Percentiles rank a stretch among this genome's conserved stretches.
These are phyloP conservation scores for Fusarium sp. DNA, from an alignment of 2,329 filamentous ascomycete genomes.

Conservation along the genomic window DNA sequence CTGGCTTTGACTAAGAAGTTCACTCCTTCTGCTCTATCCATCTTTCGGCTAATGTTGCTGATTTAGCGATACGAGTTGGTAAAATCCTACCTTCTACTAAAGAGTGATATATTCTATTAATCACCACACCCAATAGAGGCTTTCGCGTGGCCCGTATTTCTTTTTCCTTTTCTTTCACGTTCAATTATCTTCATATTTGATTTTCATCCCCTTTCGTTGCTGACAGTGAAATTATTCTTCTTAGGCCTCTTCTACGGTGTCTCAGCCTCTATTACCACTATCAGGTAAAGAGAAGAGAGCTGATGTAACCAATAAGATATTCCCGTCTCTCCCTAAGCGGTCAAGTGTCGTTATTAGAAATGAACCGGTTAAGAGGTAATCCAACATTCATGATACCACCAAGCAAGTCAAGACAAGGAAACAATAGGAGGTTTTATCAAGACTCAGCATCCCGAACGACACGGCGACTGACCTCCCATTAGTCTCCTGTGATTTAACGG, in stretches of 20 bases:
- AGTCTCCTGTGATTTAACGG: neutral
- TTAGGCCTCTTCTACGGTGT: neutral
- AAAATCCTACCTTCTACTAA: neutral
- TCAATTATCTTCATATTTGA: neutral
- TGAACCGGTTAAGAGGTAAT: neutral
- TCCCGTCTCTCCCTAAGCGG: neutral
- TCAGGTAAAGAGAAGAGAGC: neutral
- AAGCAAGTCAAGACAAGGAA: neutral
- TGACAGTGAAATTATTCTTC: neutral
- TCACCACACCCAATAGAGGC: neutral
- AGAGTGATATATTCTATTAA: neutral
- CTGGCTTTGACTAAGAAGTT: neutral
- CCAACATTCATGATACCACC: neutral
- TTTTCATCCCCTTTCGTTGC: neutral
- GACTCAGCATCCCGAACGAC: neutral
- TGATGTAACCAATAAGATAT: neutral
- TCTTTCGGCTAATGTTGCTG: neutral
- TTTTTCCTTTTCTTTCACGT: neutral
- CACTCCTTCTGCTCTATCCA: neutral
- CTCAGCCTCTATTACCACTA: neutral
- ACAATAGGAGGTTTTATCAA: neutral
- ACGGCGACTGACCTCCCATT: neutral
- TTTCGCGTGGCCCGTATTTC: neutral
- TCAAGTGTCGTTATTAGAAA: neutral
- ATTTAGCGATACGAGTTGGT: neutral